Conservation (phyloP, 129 eudicot genomes). For the Solidago caesia region DNA sequence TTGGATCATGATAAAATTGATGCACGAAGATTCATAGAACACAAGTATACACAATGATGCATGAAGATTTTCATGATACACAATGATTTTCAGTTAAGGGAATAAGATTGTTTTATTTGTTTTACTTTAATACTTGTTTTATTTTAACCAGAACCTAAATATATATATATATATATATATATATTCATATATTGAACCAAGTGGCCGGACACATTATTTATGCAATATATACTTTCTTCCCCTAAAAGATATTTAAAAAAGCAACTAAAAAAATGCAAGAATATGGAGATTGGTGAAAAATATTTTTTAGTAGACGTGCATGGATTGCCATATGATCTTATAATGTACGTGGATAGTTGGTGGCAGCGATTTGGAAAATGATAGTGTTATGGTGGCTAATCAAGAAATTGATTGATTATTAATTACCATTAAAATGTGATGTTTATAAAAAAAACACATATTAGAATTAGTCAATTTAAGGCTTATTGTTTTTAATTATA, state of each 20-base stretch:
- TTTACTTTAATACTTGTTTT: too few species aligned
- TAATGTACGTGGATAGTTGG: slow-evolving; percentile 28
- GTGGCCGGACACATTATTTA: neutral
- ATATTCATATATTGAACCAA: neutral
- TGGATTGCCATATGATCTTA: slow-evolving; percentile 17
- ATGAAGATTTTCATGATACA: too few species aligned
- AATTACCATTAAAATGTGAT: neutral
- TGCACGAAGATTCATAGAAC: too few species aligned
- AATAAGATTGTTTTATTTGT: too few species aligned
- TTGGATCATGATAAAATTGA: too few species aligned
- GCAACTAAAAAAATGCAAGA: neutral
- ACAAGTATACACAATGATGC: too few species aligned
- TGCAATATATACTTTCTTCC: neutral
- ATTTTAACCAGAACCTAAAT: neutral
- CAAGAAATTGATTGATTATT: slow-evolving; percentile 18
- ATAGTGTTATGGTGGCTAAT: slow-evolving; percentile 27
- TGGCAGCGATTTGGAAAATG: slow-evolving; percentile 29
- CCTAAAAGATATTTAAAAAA: neutral
- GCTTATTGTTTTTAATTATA: neutral
- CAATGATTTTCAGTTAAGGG: too few species aligned
- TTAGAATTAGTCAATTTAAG: slow-evolving; percentile 23
- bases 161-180: slow-evolving; percentile 5
- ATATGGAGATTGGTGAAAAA: neutral
- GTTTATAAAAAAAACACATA: neutral
- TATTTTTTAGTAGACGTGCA: slow-evolving; percentile 6